Base-by-base conservation (phyloP, 2,329 filamentous ascomycete species). In the Gyromitra esculenta region DNA sequence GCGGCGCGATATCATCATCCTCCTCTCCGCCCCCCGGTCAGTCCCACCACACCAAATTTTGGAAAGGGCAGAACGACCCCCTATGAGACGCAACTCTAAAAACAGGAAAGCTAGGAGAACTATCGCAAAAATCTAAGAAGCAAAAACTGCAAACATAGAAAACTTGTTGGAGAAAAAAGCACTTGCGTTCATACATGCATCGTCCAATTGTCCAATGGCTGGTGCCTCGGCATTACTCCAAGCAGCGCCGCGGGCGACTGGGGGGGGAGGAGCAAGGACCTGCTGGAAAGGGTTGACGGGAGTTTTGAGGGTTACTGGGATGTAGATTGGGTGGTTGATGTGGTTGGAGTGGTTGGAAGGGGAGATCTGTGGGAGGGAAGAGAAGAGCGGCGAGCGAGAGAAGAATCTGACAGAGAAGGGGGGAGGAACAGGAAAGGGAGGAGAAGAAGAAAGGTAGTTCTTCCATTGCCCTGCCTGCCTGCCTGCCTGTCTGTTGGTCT, bases 111-210 rank as follows among this genome's bases (percentile, higher is more conserved):
- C 45, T 52, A 60, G 43, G 65, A 74, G 35, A 11, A n/a, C 21
- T 31, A 18, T 9, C 43, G 25, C 63, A 25, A 57, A 64, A 65
- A 41, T 39, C 50, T 18, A 69, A 62, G 72, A 69, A 62, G 43
- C 43, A 59, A 74, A 63, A 73, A 73, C 37, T 54, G 35, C 56
- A 62, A 69, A 70, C 57, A 50, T 64, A 62, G 43, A 57, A 39
- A 71, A 69, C 54, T 60, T 60, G 66, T 54, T 56, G 54, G 66
- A 48, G 43, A 57, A 52, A 50, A 75, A 75, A 75, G 57, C 66
- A 75, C 50, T 64, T 50, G 66, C 41, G 60, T 75, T 71, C 65
- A 71, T 75, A 70, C 72, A 75, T 75, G 72, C 65, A 71, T 70
- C 21, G 65, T 50, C 50, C 56, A 74, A 74, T 74, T 74, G 71